Conservation (phyloP, 345 rosid genomes). For the Rhizophora mangle region DNA sequence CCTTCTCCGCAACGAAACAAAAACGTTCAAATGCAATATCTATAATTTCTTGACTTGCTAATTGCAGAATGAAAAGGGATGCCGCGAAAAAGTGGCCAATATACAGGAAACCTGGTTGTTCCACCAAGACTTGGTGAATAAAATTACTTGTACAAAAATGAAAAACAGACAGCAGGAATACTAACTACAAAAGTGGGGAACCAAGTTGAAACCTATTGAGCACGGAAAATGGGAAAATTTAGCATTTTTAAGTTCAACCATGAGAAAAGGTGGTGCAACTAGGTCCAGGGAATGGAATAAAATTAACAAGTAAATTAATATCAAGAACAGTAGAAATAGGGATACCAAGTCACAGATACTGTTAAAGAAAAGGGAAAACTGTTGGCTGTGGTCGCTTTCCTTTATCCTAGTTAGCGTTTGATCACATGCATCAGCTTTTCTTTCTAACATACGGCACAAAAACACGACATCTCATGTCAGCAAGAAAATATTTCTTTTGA, state of each 20-base stretch:
- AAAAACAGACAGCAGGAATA: conserved; percentile 8
- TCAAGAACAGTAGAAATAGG: neutral
- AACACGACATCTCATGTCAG: conserved; percentile 18
- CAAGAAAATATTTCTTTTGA: conserved; percentile 16
- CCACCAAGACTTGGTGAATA: too few species aligned
- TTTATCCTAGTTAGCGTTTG: conserved; percentile 21
- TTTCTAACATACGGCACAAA: conserved; percentile 13
- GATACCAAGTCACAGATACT: neutral
- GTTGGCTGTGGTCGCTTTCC: conserved; percentile 18
- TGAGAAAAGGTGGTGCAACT: conserved; percentile 6
- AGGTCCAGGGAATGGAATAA: conserved; percentile 14
- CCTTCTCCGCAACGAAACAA: too few species aligned
- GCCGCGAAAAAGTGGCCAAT: too few species aligned
- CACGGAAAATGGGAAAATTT: neutral
- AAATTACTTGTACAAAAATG: too few species aligned
- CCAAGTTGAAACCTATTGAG: neutral
- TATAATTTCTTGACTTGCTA: too few species aligned
- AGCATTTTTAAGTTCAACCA: conserved; percentile 12
- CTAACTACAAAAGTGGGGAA: neutral
- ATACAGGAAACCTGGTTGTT: too few species aligned
- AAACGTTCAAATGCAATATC: too few species aligned
- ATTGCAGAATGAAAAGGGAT: too few species aligned
- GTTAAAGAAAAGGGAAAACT: conserved; percentile 13
- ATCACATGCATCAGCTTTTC: conserved; percentile 11
- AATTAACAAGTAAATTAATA: conserved; percentile 12